A percentile compares a stretch with the other conserved stretches of the same genome.
phyloP scores from a whole-genome alignment of 352 stramenopile genomes.

The Lagenidium giganteum region DNA sequence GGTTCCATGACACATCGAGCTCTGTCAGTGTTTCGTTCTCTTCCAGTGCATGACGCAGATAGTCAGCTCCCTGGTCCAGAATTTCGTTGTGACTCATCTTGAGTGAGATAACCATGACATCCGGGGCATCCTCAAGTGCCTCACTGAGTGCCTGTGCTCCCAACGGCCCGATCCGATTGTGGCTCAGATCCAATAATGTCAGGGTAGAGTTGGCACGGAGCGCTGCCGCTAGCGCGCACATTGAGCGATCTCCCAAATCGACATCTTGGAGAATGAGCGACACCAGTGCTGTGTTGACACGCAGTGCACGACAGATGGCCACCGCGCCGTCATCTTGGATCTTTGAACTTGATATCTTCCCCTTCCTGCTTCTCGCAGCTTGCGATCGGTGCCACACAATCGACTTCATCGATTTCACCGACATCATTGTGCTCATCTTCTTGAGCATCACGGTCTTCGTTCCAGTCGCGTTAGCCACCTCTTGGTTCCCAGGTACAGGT shows the following conservation, averaged over 20 bases:
- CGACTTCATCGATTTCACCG: no score
- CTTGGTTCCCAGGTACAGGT: not conserved
- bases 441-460: no score
- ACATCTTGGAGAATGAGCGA: conserved; percentile 45
- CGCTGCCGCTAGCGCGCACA: conserved; percentile 52
- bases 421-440: no score
- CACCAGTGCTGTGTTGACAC: conserved; percentile 38
- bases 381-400: no score
- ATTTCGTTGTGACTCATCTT: conserved; percentile 59
- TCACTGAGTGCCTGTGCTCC: conserved; percentile 47
- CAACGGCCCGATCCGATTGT: conserved; percentile 43
- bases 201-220: conserved; percentile 54
- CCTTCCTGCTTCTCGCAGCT: conserved; percentile 2
- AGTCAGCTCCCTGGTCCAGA: conserved; percentile 27
- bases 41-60: conserved; percentile 35
- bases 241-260: conserved; percentile 40
- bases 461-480: not conserved
- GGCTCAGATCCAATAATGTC: conserved; percentile 39
- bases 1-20: conserved; percentile 67
- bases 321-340: conserved; percentile 25
- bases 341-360: no score
- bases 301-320: conserved; percentile 47
- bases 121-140: conserved; percentile 49
- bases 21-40: conserved; percentile 73
- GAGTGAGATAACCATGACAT: conserved; percentile 53